Percentiles rank a stretch among this genome's conserved stretches.
These are phyloP conservation scores for Sequoiadendron giganteum DNA, from an alignment of 75 land plant genomes.

Conservation along the genomic window DNA sequence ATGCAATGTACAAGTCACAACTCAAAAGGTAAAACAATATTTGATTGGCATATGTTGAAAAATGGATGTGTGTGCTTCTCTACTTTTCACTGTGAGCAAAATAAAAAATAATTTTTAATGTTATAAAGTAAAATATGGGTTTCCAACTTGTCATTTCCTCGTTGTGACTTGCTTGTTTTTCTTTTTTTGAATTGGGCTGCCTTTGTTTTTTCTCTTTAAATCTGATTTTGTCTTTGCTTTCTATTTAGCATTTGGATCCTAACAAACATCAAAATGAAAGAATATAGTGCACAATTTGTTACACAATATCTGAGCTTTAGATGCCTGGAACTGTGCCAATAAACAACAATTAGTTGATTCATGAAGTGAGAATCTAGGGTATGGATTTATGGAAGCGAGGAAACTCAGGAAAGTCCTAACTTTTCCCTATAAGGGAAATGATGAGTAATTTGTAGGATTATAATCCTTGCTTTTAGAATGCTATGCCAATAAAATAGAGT, in stretches of 20 bases:
- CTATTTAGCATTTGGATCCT: not conserved
- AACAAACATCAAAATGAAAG: not conserved
- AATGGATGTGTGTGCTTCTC: not conserved
- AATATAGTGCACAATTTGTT: not conserved
- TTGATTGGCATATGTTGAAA: slow-evolving; percentile 1
- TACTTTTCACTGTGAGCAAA: not conserved
- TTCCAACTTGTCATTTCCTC: not conserved
- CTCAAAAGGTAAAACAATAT: slow-evolving; percentile 45
- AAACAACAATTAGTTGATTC: not conserved
- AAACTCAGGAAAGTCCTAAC: not conserved
- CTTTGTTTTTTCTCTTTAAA: not conserved
- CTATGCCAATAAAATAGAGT: not conserved
- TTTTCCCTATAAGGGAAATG: not conserved
- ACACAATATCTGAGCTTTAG: not conserved
- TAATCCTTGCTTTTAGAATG: not conserved
- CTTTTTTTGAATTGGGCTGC: not conserved
- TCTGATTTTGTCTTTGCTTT: not conserved
- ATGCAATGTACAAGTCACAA: slow-evolving; percentile 50
- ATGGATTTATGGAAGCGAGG: not conserved
- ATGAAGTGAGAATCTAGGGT: not conserved
- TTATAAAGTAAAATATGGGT: not conserved
- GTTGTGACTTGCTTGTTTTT: not conserved
- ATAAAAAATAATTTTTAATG: not conserved
- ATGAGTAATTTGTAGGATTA: not conserved
- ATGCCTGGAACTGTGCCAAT: not conserved